Evolutionary conservation across 768 basidiomycete genomes (phyloP).

Genomic region (Lactifluus subvellereus): DNA sequence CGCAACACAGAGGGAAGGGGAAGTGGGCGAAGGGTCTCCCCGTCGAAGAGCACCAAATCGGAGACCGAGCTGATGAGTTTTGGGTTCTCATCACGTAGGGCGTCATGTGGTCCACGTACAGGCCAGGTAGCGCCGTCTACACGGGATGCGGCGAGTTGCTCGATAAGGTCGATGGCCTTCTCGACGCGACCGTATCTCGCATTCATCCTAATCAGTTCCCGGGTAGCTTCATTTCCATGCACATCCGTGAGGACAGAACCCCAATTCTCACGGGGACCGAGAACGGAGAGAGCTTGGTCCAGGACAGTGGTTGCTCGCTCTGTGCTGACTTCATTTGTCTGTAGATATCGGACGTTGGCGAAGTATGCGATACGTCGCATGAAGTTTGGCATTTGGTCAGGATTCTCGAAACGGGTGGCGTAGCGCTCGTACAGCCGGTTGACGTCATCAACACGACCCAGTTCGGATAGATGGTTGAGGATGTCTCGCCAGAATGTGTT

Average conservation of each 20-base stretch:
- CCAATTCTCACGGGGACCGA: slow-evolving; percentile 8
- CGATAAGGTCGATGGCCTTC: slow-evolving; percentile 28
- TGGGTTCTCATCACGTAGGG: not conserved
- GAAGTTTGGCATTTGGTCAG: slow-evolving; percentile 11
- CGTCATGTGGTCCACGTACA: not conserved
- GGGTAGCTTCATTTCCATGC: slow-evolving; percentile 16
- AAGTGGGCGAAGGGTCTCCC: slow-evolving; percentile 7
- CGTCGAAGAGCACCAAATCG: slow-evolving; percentile 16
- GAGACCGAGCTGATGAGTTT: slow-evolving; percentile 18
- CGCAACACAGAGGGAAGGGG: slow-evolving; percentile 27
- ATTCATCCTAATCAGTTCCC: slow-evolving; percentile 25
- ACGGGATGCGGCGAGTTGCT: slow-evolving; percentile 13
- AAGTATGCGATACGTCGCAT: slow-evolving; percentile 42
- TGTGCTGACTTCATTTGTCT: slow-evolving; percentile 9
- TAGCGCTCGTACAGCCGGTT: slow-evolving; percentile 48
- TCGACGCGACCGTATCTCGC: slow-evolving; percentile 26
- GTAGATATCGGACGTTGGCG: slow-evolving; percentile 37
- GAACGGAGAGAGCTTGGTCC: slow-evolving; percentile 27
- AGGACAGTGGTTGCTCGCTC: slow-evolving; percentile 20
- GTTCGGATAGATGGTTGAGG: slow-evolving; percentile 47
- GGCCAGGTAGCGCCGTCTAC: slow-evolving; percentile 14
- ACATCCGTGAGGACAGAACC: slow-evolving; percentile 7
- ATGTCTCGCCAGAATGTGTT: slow-evolving; percentile 51
- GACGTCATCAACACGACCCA: slow-evolving; percentile 47
- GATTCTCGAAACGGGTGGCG: slow-evolving; percentile 33